phyloP scores from a whole-genome alignment of 345 rosid species.

The Noccaea caerulescens region DNA sequence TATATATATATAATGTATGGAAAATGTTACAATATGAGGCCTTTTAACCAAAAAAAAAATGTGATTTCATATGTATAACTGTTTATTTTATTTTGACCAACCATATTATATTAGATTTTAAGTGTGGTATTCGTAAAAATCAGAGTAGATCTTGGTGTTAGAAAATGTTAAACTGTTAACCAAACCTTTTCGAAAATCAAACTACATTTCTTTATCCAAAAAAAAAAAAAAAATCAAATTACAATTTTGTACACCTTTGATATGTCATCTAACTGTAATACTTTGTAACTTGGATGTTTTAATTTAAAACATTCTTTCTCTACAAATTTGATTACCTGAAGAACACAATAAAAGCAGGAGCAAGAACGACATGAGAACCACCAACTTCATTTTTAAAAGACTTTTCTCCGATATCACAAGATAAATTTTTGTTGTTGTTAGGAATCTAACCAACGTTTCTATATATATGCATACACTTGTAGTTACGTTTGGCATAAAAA shows the following conservation, averaged over 20 bases:
- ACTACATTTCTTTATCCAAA: too few species aligned
- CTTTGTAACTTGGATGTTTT: neutral
- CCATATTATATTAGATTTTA: too few species aligned
- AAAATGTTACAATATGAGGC: too few species aligned
- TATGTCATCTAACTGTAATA: neutral
- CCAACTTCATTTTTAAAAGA: constrained; percentile 1
- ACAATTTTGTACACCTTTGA: neutral
- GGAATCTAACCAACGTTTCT: constrained; percentile 13
- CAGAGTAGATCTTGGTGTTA: too few species aligned
- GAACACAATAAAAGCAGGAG: constrained; percentile 26
- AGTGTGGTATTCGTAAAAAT: too few species aligned
- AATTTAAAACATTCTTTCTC: neutral
- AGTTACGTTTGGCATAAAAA: neutral
- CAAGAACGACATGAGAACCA: constrained; percentile 10
- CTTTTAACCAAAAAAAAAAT: too few species aligned
- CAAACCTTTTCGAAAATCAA: too few species aligned
- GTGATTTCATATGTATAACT: too few species aligned
- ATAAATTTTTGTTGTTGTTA: constrained; percentile 6
- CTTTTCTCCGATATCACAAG: neutral
- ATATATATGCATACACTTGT: neutral
- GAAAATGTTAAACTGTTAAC: too few species aligned
- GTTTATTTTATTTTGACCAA: too few species aligned
- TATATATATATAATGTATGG: too few species aligned
- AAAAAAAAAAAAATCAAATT: too few species aligned
- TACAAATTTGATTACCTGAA: constrained; percentile 26